These are phyloP conservation scores for Flaveria brownii DNA, from an alignment of 129 eudicot species.

Conservation along the genomic window DNA sequence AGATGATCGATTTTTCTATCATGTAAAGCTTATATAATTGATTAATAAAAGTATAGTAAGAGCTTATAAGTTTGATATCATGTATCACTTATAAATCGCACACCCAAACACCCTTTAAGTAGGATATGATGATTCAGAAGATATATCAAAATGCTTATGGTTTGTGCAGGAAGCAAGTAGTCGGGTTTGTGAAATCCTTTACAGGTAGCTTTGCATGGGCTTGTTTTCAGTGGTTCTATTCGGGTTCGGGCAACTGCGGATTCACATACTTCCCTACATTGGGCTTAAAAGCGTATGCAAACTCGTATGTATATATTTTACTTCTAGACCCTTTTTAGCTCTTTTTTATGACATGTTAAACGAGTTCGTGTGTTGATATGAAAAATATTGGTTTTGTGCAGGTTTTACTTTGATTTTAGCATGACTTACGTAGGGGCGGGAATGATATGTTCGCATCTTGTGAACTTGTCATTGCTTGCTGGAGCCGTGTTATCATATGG, in stretches of 20 bases:
- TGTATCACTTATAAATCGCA: too few species aligned
- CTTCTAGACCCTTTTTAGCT: constrained; percentile 4
- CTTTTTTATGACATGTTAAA: background rate
- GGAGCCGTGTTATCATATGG: constrained; percentile 93
- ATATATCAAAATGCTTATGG: background rate
- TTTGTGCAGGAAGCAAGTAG: constrained; percentile 61
- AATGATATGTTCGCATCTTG: constrained; percentile 95
- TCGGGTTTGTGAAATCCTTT: constrained; percentile 64
- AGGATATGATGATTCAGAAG: background rate
- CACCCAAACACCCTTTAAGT: too few species aligned
- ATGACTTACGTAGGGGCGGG: constrained; percentile 94
- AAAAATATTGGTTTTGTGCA: constrained; percentile 42
- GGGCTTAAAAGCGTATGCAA: constrained; percentile 66
- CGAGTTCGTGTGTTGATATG: background rate
- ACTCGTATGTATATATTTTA: constrained; percentile 42
- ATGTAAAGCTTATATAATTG: too few species aligned
- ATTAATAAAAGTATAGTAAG: too few species aligned
- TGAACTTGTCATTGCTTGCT: constrained; percentile 76
- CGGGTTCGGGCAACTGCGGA: constrained; percentile 67
- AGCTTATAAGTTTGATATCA: too few species aligned
- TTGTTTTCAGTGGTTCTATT: constrained; percentile 71
- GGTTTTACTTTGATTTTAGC: constrained; percentile 91
- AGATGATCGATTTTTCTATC: background rate
- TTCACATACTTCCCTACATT: constrained; percentile 67
- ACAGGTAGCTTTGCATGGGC: constrained; percentile 69